Evolutionary conservation across 306 rosid species (phyloP).

Genomic region (Sphenostylis stenocarpa): DNA sequence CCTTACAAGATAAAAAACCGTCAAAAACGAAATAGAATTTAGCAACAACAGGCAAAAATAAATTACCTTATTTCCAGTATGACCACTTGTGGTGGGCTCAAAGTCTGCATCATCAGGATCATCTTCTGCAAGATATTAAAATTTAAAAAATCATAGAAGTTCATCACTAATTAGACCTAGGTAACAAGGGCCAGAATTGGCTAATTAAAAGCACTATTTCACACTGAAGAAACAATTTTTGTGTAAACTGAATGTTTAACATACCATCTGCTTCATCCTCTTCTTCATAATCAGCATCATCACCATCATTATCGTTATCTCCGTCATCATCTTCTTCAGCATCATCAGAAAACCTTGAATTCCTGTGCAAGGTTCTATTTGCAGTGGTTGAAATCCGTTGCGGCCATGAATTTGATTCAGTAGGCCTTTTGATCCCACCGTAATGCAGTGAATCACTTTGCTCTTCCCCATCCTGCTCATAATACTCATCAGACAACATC

Average conservation of each 20-base stretch:
- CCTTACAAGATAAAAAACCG: not conserved
- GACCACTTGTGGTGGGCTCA: constrained; percentile 70
- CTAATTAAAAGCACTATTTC: constrained; percentile 14
- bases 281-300: constrained; percentile 90
- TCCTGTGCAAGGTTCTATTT: constrained; percentile 47
- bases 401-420: constrained; percentile 63
- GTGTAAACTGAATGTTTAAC: constrained; percentile 18
- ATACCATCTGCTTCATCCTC: constrained; percentile 92
- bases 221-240: constrained; percentile 30
- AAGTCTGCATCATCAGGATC: constrained; percentile 96
- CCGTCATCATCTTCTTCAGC: constrained; percentile 48
- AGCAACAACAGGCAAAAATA: constrained; percentile 10
- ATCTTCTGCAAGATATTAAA: constrained; percentile 67
- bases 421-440: constrained; percentile 49
- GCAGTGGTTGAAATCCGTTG: constrained; percentile 49
- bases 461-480: constrained; percentile 96
- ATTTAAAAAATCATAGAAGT: constrained; percentile 16
- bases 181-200: constrained; percentile 1
- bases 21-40: constrained; percentile 25
- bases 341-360: constrained; percentile 58
- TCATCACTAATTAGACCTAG: constrained; percentile 9
- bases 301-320: constrained; percentile 45
- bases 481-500: constrained; percentile 97
- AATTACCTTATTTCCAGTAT: constrained; percentile 70
- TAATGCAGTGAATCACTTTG: constrained; percentile 68